Evolutionary conservation across 2,329 filamentous ascomycete genomes (phyloP), one percentile per base, ranked within the genome.

Genomic region (Talaromyces sp.): DNA sequence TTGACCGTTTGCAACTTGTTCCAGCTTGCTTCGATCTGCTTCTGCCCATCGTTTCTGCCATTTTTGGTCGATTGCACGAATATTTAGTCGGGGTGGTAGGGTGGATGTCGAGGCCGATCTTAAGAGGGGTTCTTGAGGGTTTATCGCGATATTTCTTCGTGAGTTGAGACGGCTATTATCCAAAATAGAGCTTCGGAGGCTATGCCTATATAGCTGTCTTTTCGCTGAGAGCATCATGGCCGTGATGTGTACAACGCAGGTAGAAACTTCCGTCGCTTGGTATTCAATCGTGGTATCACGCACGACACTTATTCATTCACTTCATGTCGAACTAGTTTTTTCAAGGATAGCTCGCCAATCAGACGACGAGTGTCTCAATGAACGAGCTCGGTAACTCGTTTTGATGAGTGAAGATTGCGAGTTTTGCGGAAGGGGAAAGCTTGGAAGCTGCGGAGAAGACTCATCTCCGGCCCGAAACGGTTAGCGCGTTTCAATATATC

Each of bases 1-100:
- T 55, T 23, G 18, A 14, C 42, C 48, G 23, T 40, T 33, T 42
- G 28, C 37, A 4, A 40, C 11, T 59, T 42, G 40, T 60, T 65
- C 55, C 21, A 21, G 5, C 23, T 61, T 61, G 23, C 5, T 42
- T 25, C 28, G 40, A 21, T 71, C 67, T 11, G 60, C 55, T 59
- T 71, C 50, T 56, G 70, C 72, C 82, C 83, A 85, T 76, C 72
- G 77, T 57, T 72, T 68, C 68, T 82, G 82, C 84, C 84, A 86
- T 79, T 85, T 86, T 31, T 71, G 70, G 66, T 84, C 82, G 42
- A 84, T 75, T 0, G 76, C 73, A 1, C 73, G 70, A 11, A 84
- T 76, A 64, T 82, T 78, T 23, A 81, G 72, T 57, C 69, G 72
- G 61, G 63, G 66, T 5, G 67, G 14, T 23, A 44, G 58, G 3